Percentiles rank a stretch among this genome's conserved stretches.
phyloP scores from a whole-genome alignment of 2,329 filamentous ascomycete genomes.

The Fusarium mundagurra region DNA sequence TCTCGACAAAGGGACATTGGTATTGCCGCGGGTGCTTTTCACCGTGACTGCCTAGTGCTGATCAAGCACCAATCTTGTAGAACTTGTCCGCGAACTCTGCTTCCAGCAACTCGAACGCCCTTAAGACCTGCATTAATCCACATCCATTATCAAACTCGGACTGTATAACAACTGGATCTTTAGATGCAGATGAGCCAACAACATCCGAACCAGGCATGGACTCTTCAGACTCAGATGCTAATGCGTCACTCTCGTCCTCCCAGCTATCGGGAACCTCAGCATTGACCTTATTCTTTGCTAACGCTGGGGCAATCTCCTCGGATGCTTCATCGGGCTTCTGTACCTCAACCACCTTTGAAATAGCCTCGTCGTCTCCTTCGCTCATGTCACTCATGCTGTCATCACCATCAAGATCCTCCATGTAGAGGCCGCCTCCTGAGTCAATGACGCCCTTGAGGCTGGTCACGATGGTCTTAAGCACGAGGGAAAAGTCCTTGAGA shows the following conservation, averaged over 20 bases:
- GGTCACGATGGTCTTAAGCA: conserved; percentile 77
- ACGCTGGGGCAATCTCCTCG: neutral
- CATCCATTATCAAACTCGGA: conserved; percentile 49
- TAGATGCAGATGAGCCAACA: conserved; percentile 40
- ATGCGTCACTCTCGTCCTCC: conserved; percentile 42
- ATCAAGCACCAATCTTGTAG: conserved; percentile 67
- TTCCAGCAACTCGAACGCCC: conserved; percentile 66
- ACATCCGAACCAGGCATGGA: neutral
- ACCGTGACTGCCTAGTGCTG: neutral
- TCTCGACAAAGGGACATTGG: neutral
- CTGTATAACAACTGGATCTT: neutral
- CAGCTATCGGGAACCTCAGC: conserved; percentile 53
- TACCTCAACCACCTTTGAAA: neutral
- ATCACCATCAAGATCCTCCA: conserved; percentile 47
- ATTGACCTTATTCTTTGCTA: conserved; percentile 31
- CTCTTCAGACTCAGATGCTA: conserved; percentile 40
- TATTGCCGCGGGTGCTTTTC: neutral
- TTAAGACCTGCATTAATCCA: conserved; percentile 65
- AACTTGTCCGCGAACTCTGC: conserved; percentile 73
- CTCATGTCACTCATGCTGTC: conserved; percentile 33
- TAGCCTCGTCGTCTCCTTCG: neutral
- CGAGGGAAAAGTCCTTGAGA: conserved; percentile 67
- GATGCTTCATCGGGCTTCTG: neutral
- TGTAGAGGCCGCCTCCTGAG: conserved; percentile 49
- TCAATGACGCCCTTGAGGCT: conserved; percentile 65